Evolutionary conservation across 1,284 basidiomycete genomes (phyloP).

Genomic region (Calocybe gambosa): DNA sequence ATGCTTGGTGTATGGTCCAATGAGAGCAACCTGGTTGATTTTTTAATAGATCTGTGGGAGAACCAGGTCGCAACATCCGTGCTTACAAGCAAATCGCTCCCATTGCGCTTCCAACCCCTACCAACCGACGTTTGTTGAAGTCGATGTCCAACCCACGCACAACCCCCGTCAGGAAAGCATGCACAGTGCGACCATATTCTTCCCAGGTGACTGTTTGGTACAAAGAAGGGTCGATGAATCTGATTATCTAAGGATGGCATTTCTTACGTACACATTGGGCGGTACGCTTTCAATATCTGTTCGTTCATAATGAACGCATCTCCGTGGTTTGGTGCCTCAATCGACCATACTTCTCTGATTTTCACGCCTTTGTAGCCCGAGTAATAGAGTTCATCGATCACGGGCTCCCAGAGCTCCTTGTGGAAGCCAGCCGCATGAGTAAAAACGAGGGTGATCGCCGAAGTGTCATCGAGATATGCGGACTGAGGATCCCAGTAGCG

Average conservation of each 20-base stretch:
- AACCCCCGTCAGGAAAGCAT: slow-evolving; percentile 27
- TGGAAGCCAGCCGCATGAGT: slow-evolving; percentile 48
- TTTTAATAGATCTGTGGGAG: background rate
- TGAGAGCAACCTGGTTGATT: slow-evolving; percentile 28
- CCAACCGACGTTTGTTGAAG: slow-evolving; percentile 28
- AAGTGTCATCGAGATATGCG: slow-evolving; percentile 27
- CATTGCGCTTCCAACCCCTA: slow-evolving; percentile 32
- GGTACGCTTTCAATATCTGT: slow-evolving; percentile 32
- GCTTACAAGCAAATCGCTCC: slow-evolving; percentile 28
- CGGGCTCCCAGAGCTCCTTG: slow-evolving; percentile 54
- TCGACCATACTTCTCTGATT: slow-evolving; percentile 46
- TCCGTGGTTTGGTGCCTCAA: slow-evolving; percentile 52
- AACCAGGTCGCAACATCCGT: background rate
- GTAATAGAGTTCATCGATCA: slow-evolving; percentile 40
- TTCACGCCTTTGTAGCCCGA: slow-evolving; percentile 17
- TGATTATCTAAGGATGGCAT: background rate
- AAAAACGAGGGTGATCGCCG: slow-evolving; percentile 42
- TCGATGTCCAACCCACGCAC: slow-evolving; percentile 32
- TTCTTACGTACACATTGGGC: slow-evolving; percentile 32
- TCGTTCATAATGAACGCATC: slow-evolving; percentile 47
- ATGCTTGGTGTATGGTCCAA: slow-evolving; percentile 33
- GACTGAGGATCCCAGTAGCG: slow-evolving; percentile 38
- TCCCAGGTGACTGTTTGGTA: slow-evolving; percentile 29
- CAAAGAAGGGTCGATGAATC: too few species aligned
- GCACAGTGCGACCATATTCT: slow-evolving; percentile 28